Base-by-base conservation (phyloP, 2,329 filamentous ascomycete species). In the Ploettnerulaceae sp. region DNA sequence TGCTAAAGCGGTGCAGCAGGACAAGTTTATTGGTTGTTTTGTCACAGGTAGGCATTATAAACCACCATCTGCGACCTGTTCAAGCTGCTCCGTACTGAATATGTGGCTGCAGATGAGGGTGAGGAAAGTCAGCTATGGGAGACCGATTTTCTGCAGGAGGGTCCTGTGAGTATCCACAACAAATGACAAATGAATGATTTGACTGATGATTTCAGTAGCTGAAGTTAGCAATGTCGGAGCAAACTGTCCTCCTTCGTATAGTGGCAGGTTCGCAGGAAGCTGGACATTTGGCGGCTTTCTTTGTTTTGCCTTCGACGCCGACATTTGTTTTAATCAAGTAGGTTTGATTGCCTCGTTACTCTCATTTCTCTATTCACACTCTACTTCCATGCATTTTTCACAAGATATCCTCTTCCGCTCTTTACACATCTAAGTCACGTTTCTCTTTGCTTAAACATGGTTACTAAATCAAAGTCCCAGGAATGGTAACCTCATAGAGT, bases 11-110 rank as follows among this genome's bases (percentile, higher is more conserved):
- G 74, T 96, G 5, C 76, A 79, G 50, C 74, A 90, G 64, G 72
- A 79, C 49, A 94, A 91, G 66, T 74, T 85, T 14, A 86, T 96
- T 0, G 77, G 86, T 22, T 95, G 89, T 68, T 94, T 96, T 66
- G 83, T 95, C 24, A 79, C 81, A 61, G 84, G 87, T 89, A 51
- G 22, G 31, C 47, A 20, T 26, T 15, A 29, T 18, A 20, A 18
- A 25, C 26, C 18, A 37, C 29, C n/a, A 17, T 21, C 29, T 21
- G 7, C 15, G 36, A 32, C 25, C n/a, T 28, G 35, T 39, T 36
- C 21, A 25, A 15, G 18, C 3, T 22, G 18, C 20, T 12, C 12
- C 9, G 32, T 28, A 31, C 51, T 58, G 37, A 54, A n/a, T 44
- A 51, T 37, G 38, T 39, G 18, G 47, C n/a, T 51, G 20, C 59